phyloP scores from a whole-genome alignment of 306 rosid species.

The Fragaria ananassa region DNA sequence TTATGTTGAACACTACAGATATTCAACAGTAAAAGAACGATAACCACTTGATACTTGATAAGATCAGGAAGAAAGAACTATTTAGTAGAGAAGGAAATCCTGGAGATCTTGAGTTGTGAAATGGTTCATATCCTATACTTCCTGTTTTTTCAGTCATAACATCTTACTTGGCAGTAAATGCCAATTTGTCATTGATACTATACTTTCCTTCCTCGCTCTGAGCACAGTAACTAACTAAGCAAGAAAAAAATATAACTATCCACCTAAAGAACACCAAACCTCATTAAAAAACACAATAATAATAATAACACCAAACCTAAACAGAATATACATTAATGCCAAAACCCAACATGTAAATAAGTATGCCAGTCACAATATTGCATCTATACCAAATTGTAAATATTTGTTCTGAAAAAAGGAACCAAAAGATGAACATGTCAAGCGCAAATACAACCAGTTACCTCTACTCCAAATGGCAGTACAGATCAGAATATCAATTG shows the following conservation, averaged over 20 bases:
- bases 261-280: slow-evolving; percentile 9
- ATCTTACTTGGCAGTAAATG: slow-evolving; percentile 79
- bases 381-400: not conserved
- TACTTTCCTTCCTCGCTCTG: slow-evolving; percentile 78
- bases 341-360: not conserved
- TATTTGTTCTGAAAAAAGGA: not conserved
- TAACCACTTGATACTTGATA: slow-evolving; percentile 23
- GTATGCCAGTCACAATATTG: not conserved
- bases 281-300: no score
- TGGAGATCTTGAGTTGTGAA: slow-evolving; percentile 47
- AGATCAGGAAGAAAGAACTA: slow-evolving; percentile 14
- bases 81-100: not conserved
- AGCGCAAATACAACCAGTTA: not conserved
- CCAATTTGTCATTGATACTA: slow-evolving; percentile 78
- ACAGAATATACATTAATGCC: not conserved
- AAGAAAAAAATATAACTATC: slow-evolving; percentile 22
- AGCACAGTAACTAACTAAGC: slow-evolving; percentile 23
- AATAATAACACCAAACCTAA: not conserved
- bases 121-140: slow-evolving; percentile 89
- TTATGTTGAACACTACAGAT: slow-evolving; percentile 72
- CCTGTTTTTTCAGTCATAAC: slow-evolving; percentile 70
- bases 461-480: not conserved
- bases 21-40: slow-evolving; percentile 21
- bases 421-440: not conserved
- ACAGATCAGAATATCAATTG: not conserved